phyloP scores from a whole-genome alignment of 495 filamentous ascomycete species.

The Aspergillus affinis region DNA sequence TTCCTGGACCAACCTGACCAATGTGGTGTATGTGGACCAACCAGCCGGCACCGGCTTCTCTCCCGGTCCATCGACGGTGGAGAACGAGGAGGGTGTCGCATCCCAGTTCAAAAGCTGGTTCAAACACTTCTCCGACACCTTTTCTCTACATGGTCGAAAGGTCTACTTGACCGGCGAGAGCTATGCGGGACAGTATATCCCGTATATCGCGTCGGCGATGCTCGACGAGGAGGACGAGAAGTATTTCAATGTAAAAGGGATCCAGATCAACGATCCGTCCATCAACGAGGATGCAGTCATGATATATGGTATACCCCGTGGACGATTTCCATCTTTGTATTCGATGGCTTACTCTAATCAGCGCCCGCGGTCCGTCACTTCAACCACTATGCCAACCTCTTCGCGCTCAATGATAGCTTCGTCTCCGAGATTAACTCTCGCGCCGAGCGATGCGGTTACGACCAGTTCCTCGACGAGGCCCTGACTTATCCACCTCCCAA shows the following conservation, averaged over 20 bases:
- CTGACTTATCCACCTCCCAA: slow-evolving; percentile 32
- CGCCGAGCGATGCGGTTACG: slow-evolving; percentile 36
- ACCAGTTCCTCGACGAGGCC: slow-evolving; percentile 28
- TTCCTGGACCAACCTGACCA: slow-evolving; percentile 40
- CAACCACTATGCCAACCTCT: slow-evolving; percentile 5
- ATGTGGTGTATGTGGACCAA: slow-evolving; percentile 46
- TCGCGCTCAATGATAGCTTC: slow-evolving; percentile 20
- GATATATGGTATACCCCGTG: slow-evolving; percentile 12
- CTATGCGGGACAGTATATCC: slow-evolving; percentile 43
- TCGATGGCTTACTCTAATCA: slow-evolving; percentile 14
- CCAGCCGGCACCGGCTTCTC: slow-evolving; percentile 42
- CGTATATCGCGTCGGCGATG: slow-evolving; percentile 39
- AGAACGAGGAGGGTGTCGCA: slow-evolving; percentile 31
- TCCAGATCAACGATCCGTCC: slow-evolving; percentile 35
- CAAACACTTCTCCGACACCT: slow-evolving; percentile 36
- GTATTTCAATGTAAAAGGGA: slow-evolving; percentile 2
- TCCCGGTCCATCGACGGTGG: slow-evolving; percentile 31
- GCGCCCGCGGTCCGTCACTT: background rate
- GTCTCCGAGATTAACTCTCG: slow-evolving; percentile 28
- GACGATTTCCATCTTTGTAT: slow-evolving; percentile 5
- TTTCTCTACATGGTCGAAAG: slow-evolving; percentile 32
- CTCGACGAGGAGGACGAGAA: slow-evolving; percentile 24
- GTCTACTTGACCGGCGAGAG: slow-evolving; percentile 45
- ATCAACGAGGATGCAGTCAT: slow-evolving; percentile 27
- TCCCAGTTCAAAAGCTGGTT: slow-evolving; percentile 39